Evolutionary conservation across 2,329 filamentous ascomycete genomes (phyloP), one percentile per base, ranked within the genome.

Genomic region (Diaporthe australafricana): DNA sequence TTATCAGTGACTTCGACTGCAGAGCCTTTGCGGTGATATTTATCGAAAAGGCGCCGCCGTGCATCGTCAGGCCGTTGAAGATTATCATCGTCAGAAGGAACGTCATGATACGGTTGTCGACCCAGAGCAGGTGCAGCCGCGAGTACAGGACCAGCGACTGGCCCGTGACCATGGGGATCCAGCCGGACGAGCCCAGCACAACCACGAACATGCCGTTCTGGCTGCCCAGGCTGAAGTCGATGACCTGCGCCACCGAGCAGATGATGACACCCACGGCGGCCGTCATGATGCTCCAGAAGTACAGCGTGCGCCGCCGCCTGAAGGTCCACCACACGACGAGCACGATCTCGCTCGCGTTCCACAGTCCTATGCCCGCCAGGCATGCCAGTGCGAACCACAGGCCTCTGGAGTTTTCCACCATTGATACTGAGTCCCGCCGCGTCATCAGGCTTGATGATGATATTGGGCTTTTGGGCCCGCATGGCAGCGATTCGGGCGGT

Each of bases 61-160:
- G 86, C 17, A 89, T 78, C 56, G 89, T 74, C 50, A 91, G 70
- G n/a, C 84, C 81, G 74, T 89, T 85, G 73, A 84, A 80, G 62
- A 91, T 83, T 68, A 92, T 88, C 82, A 91, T 88, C 70, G 79
- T 83, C 17, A 90, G 81, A 2, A 90, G 84, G 52, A 81, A 84
- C 4, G 82, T 82, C 1, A 90, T 80, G 27, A 86, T 79, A 12
- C 81, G 77, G 3, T 84, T 69, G 80, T 87, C 84, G 11, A 83
- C 84, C 17, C 90, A 83, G 32, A 92, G 84, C 17, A 92, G 82
- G 76, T 92, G 87, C 12, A 91, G 84, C 27, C 90, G 85, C 60
- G 89, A 91, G 79, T 88, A 90, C 3, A 90, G 81, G 6, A 90
- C 87, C 20, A 89, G 74, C 0, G 86, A 85, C 76, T 90, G 87